Evolutionary conservation across 169 alveolate genomes (phyloP).

Genomic region (Toxoplasma gondii): DNA sequence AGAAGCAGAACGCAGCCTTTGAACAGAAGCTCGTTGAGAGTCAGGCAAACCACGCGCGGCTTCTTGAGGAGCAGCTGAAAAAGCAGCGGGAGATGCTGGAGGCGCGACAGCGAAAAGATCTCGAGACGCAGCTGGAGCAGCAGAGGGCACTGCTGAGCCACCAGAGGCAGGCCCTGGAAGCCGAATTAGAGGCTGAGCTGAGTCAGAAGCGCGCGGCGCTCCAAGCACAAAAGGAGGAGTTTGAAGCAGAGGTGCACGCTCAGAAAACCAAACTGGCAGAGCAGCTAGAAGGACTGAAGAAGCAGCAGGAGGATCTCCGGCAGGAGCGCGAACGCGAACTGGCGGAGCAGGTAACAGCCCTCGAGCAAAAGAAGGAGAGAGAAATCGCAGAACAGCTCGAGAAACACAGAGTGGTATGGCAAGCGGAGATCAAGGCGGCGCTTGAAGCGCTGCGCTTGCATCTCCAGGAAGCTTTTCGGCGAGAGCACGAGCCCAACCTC

Average conservation of each 20-base stretch:
- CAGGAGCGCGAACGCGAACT: not conserved
- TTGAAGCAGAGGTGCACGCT: not conserved
- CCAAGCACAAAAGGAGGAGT: not conserved
- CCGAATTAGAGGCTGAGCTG: not conserved
- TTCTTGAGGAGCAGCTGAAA: not conserved
- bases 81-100: not conserved
- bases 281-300: not conserved
- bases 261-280: not conserved
- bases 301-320: not conserved
- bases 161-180: not conserved
- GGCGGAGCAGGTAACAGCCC: not conserved
- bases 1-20: not conserved
- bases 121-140: not conserved
- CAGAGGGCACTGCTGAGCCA: not conserved
- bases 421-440: not conserved
- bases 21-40: not conserved
- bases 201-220: not conserved
- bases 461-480: not conserved
- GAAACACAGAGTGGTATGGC: not conserved
- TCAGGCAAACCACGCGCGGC: not conserved
- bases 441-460: not conserved
- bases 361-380: not conserved
- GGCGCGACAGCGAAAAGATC: not conserved
- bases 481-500: not conserved
- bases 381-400: not conserved